Conservation (phyloP, 2,329 filamentous ascomycete genomes). For the Fonsecaea nubica region DNA sequence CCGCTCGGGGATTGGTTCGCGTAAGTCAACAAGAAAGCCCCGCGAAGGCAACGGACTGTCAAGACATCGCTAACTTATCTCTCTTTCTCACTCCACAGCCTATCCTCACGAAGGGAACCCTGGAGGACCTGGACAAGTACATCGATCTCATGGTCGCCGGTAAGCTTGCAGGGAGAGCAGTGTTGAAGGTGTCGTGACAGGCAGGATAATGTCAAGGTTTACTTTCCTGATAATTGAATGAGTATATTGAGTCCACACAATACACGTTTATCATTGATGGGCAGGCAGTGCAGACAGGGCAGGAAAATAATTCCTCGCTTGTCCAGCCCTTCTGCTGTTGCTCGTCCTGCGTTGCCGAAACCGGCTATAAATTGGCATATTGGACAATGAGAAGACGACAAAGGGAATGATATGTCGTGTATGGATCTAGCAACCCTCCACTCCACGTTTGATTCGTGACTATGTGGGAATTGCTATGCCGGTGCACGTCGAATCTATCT, state of each 20-base stretch:
- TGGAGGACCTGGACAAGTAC: conserved; percentile 43
- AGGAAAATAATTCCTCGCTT: not conserved
- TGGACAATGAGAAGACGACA: too few species aligned
- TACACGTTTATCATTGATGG: too few species aligned
- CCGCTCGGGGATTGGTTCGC: conserved; percentile 50
- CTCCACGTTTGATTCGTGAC: not conserved
- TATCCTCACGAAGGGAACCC: conserved; percentile 38
- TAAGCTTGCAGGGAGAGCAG: conserved; percentile 50
- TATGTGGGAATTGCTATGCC: not conserved
- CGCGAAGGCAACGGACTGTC: not conserved
- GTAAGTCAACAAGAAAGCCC: conserved; percentile 27
- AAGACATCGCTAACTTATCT: not conserved
- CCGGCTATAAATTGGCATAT: too few species aligned
- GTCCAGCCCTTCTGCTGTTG: not conserved
- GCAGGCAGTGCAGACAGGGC: too few species aligned
- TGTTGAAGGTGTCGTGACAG: conserved; percentile 47
- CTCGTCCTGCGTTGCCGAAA: too few species aligned
- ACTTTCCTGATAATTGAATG: not conserved
- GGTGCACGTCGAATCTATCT: too few species aligned
- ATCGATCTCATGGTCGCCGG: conserved; percentile 49
- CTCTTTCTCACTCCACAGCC: conserved; percentile 30
- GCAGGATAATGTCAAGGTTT: not conserved
- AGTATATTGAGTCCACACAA: not conserved
- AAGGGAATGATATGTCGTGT: too few species aligned
- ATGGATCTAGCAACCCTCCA: not conserved